These are phyloP conservation scores for Darksidea phi DNA, from an alignment of 495 filamentous ascomycete genomes.

Conservation along the genomic window DNA sequence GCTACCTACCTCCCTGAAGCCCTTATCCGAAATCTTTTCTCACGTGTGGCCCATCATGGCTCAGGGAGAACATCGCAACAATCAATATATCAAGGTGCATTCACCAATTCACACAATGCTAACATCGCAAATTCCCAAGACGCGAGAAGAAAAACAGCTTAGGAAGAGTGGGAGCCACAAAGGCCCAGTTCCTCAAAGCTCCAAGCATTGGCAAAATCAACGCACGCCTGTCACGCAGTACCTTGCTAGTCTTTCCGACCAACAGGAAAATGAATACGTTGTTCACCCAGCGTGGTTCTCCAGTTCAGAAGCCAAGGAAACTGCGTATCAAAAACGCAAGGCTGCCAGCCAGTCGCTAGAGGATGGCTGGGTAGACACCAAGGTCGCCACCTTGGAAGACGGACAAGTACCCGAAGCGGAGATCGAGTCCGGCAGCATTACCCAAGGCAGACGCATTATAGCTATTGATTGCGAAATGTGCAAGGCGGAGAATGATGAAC, in stretches of 20 bases:
- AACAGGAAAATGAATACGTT: conserved; percentile 77
- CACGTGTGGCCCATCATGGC: conserved; percentile 87
- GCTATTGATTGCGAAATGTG: conserved; percentile 98
- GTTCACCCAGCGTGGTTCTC: conserved; percentile 69
- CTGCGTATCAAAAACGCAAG: conserved; percentile 50
- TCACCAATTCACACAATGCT: conserved; percentile 82
- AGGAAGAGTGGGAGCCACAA: conserved; percentile 49
- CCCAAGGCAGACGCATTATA: conserved; percentile 75
- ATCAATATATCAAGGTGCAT: conserved; percentile 71
- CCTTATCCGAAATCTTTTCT: conserved; percentile 77
- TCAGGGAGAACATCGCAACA: conserved; percentile 62
- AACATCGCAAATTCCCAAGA: conserved; percentile 63
- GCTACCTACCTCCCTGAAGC: conserved; percentile 63
- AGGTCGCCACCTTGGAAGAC: conserved; percentile 64
- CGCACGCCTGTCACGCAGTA: conserved; percentile 78
- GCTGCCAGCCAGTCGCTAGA: conserved; percentile 48
- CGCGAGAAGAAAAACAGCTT: conserved; percentile 57
- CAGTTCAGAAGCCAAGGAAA: conserved; percentile 47
- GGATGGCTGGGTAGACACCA: conserved; percentile 81
- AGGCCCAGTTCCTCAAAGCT: conserved; percentile 58
- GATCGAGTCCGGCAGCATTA: conserved; percentile 76
- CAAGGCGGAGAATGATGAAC: conserved; percentile 68
- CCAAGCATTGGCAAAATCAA: conserved; percentile 61
- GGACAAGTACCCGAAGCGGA: conserved; percentile 64
- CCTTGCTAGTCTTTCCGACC: conserved; percentile 65